Base-by-base conservation (phyloP, 805 yeast genomes). In the Ogataea chonburiensis region DNA sequence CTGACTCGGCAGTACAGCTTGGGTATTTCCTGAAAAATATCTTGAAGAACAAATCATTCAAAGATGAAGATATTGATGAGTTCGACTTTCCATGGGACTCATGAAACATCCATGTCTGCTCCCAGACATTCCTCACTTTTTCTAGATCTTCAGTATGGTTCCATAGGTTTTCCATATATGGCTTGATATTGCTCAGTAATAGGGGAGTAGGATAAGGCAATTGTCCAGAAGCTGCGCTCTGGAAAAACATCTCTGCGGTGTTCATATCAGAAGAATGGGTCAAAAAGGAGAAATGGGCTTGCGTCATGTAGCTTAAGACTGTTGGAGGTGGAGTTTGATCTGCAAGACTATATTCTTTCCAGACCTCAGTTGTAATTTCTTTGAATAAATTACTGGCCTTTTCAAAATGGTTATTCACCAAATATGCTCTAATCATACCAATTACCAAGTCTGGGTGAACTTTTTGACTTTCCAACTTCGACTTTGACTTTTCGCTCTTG, bases 241-340 rank as follows among this genome's bases (percentile, higher is more conserved):
- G 79, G 55, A 82, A 85, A 55, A 86, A 86, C 23, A 77, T 74
- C 50, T 74, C 73, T 2, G 95, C 85, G 28, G 87, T 79, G 27
- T 68, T 66, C 39, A 81, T 65, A 55, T 86, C 88, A 50, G 71
- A 71, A 59, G 87, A 82, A 47, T 75, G 77, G 29, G 93, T 93
- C 53, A 86, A 78, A 50, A 86, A 86, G 4, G 81, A 68, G 42
- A 84, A 68, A 64, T 86, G 95, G 29, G 86, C 81, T 53, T 81
- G 85, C 15, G 82, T 73, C 58, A 84, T 64, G 21, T 81, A 73
- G 28, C 77, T 70, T 30, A 43, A 47, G 66, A 62, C 55, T 61
- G 64, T 50, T 9, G 46, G 41, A n/a, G 61, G 49, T 14, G 60
- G 58, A 4, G 34, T 33, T 10, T 30, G 15, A 24, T 50, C 45